These are phyloP conservation scores for Microcyclosporella mali DNA, from an alignment of 2,329 filamentous ascomycete species.

Conservation along the genomic window DNA sequence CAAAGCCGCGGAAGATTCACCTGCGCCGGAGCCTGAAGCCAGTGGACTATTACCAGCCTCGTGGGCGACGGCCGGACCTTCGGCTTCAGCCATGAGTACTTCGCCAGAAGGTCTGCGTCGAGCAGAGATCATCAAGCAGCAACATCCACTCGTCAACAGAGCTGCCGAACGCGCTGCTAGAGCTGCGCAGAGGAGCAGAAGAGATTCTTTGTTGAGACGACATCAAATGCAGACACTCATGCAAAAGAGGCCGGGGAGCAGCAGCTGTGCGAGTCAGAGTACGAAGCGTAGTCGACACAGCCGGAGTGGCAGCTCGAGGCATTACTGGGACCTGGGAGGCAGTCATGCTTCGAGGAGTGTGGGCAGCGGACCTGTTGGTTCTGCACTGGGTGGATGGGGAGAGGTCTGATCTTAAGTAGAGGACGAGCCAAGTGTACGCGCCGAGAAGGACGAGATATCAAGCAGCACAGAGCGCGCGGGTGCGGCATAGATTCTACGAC, in stretches of 20 bases:
- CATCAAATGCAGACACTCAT: conserved; percentile 39
- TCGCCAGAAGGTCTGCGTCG: conserved; percentile 62
- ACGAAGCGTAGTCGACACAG: conserved; percentile 61
- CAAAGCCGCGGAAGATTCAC: conserved; percentile 18
- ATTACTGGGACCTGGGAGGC: conserved; percentile 89
- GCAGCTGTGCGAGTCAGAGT: conserved; percentile 81
- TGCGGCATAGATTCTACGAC: too few relatives aligned
- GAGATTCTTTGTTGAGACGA: conserved; percentile 14
- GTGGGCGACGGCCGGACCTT: conserved; percentile 29
- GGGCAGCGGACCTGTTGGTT: conserved; percentile 30
- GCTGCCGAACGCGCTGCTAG: conserved; percentile 34
- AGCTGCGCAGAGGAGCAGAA: conserved; percentile 12
- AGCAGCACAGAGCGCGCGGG: too few relatives aligned
- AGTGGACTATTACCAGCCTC: conserved; percentile 27
- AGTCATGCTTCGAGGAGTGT: conserved; percentile 62
- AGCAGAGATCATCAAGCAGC: conserved; percentile 75
- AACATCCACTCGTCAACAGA: conserved; percentile 76
- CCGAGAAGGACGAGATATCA: too few relatives aligned
- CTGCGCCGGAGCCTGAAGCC: conserved; percentile 18
- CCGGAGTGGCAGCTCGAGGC: conserved; percentile 59
- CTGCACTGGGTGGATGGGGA: conserved; percentile 66
- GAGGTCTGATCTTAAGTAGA: conserved; percentile 49
- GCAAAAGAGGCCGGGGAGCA: conserved; percentile 35
- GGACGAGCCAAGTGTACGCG: too few relatives aligned
- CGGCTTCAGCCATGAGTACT: conserved; percentile 39